Conservation (phyloP, 2,329 filamentous ascomycete species). For the Chalara sp. region DNA sequence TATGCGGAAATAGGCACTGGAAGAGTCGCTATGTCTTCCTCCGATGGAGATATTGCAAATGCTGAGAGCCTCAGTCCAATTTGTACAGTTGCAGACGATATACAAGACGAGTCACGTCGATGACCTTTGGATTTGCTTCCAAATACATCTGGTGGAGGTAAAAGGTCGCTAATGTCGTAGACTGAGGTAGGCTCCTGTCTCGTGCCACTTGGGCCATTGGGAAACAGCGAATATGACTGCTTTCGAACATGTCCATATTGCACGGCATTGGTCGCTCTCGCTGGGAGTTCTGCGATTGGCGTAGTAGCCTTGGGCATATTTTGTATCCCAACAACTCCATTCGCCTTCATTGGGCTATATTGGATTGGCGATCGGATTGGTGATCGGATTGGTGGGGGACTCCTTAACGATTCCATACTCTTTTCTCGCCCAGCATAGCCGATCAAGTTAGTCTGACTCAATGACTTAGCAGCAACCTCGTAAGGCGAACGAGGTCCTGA, state of each 20-base stretch:
- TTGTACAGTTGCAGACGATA: conserved; percentile 62
- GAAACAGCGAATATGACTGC: conserved; percentile 25
- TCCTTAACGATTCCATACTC: conserved; percentile 17
- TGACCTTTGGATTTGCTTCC: conserved; percentile 13
- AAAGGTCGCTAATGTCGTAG: conserved; percentile 23
- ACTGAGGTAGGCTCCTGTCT: conserved; percentile 6
- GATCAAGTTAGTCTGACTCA: conserved; percentile 18
- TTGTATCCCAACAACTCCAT: not conserved
- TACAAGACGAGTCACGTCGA: conserved; percentile 52
- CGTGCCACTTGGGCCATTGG: conserved; percentile 10
- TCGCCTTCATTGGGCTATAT: conserved; percentile 9
- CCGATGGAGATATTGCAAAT: conserved; percentile 23
- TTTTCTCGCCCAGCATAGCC: conserved; percentile 14
- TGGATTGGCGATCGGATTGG: conserved; percentile 6
- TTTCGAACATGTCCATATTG: conserved; percentile 15
- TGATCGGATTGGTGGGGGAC: conserved; percentile 2
- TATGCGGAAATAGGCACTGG: conserved; percentile 16
- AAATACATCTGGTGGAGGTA: conserved; percentile 17
- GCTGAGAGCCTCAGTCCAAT: conserved; percentile 63
- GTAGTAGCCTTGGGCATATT: not conserved
- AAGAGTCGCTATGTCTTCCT: conserved; percentile 6
- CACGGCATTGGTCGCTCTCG: not conserved
- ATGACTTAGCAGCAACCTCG: conserved; percentile 10
- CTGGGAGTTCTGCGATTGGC: conserved; percentile 1
- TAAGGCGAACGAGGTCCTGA: conserved; percentile 12